phyloP scores from a whole-genome alignment of 306 rosid species.

The Gillenia trifoliata region DNA sequence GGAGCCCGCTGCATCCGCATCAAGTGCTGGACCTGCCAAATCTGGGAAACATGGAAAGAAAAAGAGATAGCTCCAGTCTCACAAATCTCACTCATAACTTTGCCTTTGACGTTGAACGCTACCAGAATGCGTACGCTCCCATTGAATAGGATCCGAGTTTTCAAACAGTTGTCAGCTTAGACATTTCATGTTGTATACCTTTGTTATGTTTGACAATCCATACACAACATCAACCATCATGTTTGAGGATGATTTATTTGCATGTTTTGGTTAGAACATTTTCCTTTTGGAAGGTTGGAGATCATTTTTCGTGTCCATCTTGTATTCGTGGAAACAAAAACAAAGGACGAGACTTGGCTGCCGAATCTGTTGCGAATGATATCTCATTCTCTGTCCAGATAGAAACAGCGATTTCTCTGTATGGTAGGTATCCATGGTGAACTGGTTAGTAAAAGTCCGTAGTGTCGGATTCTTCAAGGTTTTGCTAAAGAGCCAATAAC shows the following conservation, averaged over 20 bases:
- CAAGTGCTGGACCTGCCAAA: conserved; percentile 70
- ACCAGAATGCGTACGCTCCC: neutral
- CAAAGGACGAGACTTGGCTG: neutral
- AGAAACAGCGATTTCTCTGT: neutral
- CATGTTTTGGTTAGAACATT: no score
- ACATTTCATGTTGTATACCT: neutral
- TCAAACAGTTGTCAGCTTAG: neutral
- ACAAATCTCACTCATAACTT: neutral
- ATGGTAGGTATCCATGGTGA: no score
- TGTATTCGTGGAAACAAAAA: neutral
- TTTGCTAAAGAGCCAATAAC: no score
- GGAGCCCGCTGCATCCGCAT: conserved; percentile 52
- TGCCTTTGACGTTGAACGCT: neutral
- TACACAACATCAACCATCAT: neutral
- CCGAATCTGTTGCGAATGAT: neutral
- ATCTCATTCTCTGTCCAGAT: neutral
- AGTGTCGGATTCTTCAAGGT: no score
- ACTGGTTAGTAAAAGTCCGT: no score
- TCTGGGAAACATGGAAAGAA: conserved; percentile 76
- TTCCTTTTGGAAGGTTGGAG: neutral
- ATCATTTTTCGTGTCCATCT: neutral
- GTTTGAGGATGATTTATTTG: neutral
- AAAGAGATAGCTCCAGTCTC: conserved; percentile 44
- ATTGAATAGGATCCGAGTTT: neutral
- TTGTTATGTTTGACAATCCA: neutral